Base-by-base conservation (phyloP, 1,284 basidiomycete genomes). In the Boletus semigastroideus region DNA sequence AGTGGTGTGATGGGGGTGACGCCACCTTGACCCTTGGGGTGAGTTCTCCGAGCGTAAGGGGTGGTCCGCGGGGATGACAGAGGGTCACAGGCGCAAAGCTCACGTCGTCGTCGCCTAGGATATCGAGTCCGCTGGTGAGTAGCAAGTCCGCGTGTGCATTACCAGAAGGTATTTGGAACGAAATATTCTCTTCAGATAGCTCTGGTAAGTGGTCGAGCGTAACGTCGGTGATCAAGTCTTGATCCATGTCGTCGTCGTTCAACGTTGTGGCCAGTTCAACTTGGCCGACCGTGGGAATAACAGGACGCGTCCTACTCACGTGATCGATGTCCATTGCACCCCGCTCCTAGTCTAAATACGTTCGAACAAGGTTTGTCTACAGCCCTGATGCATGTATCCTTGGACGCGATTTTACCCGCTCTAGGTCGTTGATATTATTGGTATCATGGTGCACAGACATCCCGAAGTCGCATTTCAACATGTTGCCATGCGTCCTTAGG, bases 161-260 rank as follows among this genome's bases (percentile, higher is more conserved):
- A 34, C 66, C 58, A 8, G 62, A 52, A 3, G 80, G 78, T 39
- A 83, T 79, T 62, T 82, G 78, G 62, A 83, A 82, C 2, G 79
- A 81, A 41, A 77, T 66, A 28, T 76, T 79, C 11, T 66, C 52
- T 17, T 75, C 67, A 11, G 76, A 76, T 52, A 72, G 61, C 50
- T 82, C 77, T 42, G 77, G 78, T 30, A 79, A 62, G 59, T 78
- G 76, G 61, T 76, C 72, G 44, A 74, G 59, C 51, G 77, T 82
- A 39, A 77, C 65, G 54, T 78, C 75, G 48, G 60, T 66, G 16
- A 67, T 56, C 60, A 61, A 48, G 28, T 62, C 57, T 20, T 54
- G 51, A 33, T 53, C 51, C 61, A 67, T 60, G 19, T 20, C 37
- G 36, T 37, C 36, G 36, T n/a, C 14, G 30, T 31, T 31, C 30